Base-by-base conservation (phyloP, 257 asterid genomes). In the Gentiana dahurica region DNA sequence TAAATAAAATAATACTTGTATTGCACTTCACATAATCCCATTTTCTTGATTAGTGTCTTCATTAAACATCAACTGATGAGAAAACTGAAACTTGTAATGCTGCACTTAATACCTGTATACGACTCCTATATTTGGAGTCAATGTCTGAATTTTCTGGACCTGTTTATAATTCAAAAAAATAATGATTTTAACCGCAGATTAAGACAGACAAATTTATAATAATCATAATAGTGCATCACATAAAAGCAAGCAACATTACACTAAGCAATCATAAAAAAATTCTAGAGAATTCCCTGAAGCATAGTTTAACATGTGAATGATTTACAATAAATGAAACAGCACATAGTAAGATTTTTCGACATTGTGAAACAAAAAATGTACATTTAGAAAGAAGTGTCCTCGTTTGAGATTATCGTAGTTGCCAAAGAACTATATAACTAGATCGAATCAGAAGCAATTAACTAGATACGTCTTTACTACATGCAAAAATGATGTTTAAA, bases 101-200 rank as follows among this genome's bases (percentile, higher is more conserved):
- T 32, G 47, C 36, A 55, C 13, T 32, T 37, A 6, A 49, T 76
- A 92, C 99, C 99, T 92, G 87, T 92, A 92, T 37, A 88, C 97
- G 66, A 92, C 97, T 71, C 99, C 99, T 65, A 92, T 84, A 65
- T 88, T 92, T 39, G 97, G 88, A 24, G 97, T 92, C 91, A 92
- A 73, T 66, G 59, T 70, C 81, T 92, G 99, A 70, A 92, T 88
- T 89, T 92, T 92, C 66, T 92, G 94, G 72, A 92, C 90, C 99
- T 92, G 89, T 68, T 69, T 12, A 49, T 33, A 57, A 35, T 46
- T 58, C 46, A 47, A 2, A 36, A 6, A 66, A 57, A 12, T 54
- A 53, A 24, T 53, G 46, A 41, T 41, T 5, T 41, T 41, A 5
- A 41, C 10, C 46, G 9, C 24, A 24, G 24, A 24, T 24, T 24